These are phyloP conservation scores for Metarhizium anisopliae DNA, from an alignment of 2,329 filamentous ascomycete genomes.

Conservation along the genomic window DNA sequence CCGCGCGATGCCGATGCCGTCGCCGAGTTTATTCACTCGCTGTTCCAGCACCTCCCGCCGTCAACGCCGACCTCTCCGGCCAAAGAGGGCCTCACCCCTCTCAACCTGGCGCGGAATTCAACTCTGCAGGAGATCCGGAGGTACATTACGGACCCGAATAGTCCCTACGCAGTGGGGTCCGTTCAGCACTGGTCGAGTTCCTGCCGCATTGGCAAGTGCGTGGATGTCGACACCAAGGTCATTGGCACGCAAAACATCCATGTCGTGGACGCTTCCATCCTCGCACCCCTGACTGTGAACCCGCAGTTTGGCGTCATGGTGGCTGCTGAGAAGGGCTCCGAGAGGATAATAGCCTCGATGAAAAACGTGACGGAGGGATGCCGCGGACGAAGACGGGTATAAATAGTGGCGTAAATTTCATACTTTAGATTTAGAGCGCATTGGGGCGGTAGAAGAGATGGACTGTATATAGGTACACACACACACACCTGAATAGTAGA, in stretches of 20 bases:
- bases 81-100: slow-evolving; percentile 29
- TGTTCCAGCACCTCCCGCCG: slow-evolving; percentile 33
- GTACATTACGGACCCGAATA: slow-evolving; percentile 38
- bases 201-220: slow-evolving; percentile 40
- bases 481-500: no score
- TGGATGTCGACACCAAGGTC: slow-evolving; percentile 36
- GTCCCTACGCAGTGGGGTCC: slow-evolving; percentile 35
- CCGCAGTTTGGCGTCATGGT: slow-evolving; percentile 47
- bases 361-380: no score
- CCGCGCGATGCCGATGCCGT: slow-evolving; percentile 38
- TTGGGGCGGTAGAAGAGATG: no score
- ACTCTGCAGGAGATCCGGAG: slow-evolving; percentile 36
- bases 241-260: slow-evolving; percentile 40
- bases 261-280: slow-evolving; percentile 41
- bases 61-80: slow-evolving; percentile 18
- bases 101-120: slow-evolving; percentile 37
- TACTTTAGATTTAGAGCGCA: no score
- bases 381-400: no score
- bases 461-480: no score
- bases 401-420: no score
- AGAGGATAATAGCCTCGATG: slow-evolving; percentile 27
- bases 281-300: slow-evolving; percentile 42
- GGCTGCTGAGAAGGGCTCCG: slow-evolving; percentile 40
- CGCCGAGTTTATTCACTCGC: slow-evolving; percentile 37
- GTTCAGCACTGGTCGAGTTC: slow-evolving; percentile 46